A percentile compares a stretch with the other conserved stretches of the same genome.
phyloP scores from a whole-genome alignment of 2,329 filamentous ascomycete species.

The Epichloe bromicola region DNA sequence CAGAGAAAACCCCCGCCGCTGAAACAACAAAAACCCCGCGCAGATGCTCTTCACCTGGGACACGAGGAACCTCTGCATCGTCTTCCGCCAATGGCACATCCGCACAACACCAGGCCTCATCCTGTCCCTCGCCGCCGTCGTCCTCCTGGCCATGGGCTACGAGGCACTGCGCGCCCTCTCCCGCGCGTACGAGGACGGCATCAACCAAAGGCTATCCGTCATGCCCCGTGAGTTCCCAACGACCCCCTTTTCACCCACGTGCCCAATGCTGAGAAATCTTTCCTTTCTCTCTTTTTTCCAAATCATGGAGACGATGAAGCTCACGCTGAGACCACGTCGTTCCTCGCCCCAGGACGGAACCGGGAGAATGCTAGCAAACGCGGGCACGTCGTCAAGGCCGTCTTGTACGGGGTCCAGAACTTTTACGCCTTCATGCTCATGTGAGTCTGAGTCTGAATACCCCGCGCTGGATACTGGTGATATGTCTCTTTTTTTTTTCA shows the following conservation, averaged over 20 bases:
- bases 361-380: slow-evolving; percentile 48
- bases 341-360: slow-evolving; percentile 61
- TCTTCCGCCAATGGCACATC: slow-evolving; percentile 87
- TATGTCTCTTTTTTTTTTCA: background rate
- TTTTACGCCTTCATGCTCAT: slow-evolving; percentile 99
- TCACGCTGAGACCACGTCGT: slow-evolving; percentile 50
- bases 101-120: slow-evolving; percentile 60
- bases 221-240: slow-evolving; percentile 39
- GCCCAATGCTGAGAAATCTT: slow-evolving; percentile 18
- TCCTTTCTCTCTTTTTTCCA: background rate
- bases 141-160: slow-evolving; percentile 80
- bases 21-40: background rate
- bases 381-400: slow-evolving; percentile 66
- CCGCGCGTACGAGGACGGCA: slow-evolving; percentile 58
- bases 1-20: background rate
- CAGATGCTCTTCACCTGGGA: slow-evolving; percentile 99
- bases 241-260: background rate
- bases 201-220: slow-evolving; percentile 33
- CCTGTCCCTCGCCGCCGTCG: slow-evolving; percentile 69
- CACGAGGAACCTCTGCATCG: slow-evolving; percentile 84
- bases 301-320: slow-evolving; percentile 19
- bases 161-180: slow-evolving; percentile 72
- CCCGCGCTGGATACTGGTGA: background rate
- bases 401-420: slow-evolving; percentile 81
- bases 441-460: slow-evolving; percentile 39